Conservation (phyloP, 1,139 yeast genomes). For the Saccharomycopsis hybrid region DNA sequence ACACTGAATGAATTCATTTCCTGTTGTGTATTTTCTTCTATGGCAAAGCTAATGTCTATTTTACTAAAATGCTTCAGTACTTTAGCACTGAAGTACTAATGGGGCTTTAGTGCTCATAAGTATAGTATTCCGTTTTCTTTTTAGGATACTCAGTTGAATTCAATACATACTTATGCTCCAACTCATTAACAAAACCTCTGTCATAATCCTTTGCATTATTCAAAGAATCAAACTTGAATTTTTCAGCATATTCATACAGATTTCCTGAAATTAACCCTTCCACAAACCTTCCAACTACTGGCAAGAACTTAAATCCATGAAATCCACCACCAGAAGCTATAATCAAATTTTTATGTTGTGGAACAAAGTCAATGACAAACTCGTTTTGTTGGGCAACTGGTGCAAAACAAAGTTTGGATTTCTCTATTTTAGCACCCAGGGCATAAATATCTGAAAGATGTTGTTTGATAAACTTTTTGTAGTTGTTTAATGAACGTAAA, state of each 20-base stretch:
- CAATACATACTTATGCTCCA: not conserved
- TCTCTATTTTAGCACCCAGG: constrained; percentile 4
- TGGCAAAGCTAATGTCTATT: not conserved
- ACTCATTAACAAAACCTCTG: not conserved
- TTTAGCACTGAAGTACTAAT: no score
- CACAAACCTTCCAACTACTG: constrained; percentile 32
- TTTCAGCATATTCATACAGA: constrained; percentile 3
- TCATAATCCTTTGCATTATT: not conserved
- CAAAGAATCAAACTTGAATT: constrained; percentile 1
- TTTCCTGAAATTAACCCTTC: constrained; percentile 7
- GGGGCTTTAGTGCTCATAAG: no score
- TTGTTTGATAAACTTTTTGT: constrained; percentile 8
- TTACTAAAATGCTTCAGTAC: not conserved
- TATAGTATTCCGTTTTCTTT: not conserved
- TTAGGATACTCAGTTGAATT: not conserved
- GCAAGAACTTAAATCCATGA: constrained; percentile 38
- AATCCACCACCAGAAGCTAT: constrained; percentile 44
- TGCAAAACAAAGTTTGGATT: constrained; percentile 39
- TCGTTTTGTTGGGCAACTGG: constrained; percentile 40
- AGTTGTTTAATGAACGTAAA: constrained; percentile 31
- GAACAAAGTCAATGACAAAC: constrained; percentile 38
- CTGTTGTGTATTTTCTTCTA: no score
- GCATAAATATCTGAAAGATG: constrained; percentile 8
- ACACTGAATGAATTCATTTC: no score
- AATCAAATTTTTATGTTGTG: constrained; percentile 28